Evolutionary conservation across 768 basidiomycete species (phyloP).

Genomic region (Aureoboletus auriporus): DNA sequence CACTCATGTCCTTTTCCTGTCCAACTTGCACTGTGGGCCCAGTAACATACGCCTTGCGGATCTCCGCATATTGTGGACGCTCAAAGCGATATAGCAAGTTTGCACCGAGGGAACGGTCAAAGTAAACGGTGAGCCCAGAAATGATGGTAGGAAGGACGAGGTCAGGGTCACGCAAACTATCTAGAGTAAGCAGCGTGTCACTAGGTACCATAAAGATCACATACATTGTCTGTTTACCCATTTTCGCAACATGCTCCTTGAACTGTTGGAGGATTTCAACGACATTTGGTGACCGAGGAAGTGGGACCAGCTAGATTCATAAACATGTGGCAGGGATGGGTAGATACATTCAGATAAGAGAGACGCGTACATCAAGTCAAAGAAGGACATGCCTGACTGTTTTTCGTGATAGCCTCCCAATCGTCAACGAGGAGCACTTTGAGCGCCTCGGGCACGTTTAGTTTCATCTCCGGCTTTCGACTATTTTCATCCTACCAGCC

Average conservation of each 20-base stretch:
- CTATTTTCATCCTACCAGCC: conserved; percentile 61
- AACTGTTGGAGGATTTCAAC: conserved; percentile 75
- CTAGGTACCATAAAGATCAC: conserved; percentile 14
- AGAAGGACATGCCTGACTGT: conserved; percentile 62
- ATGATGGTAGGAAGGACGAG: conserved; percentile 76
- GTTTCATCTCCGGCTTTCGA: conserved; percentile 85
- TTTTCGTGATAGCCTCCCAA: conserved; percentile 97
- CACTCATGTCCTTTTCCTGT: conserved; percentile 82
- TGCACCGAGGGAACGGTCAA: conserved; percentile 85
- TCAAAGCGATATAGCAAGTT: conserved; percentile 95
- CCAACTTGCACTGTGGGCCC: conserved; percentile 63
- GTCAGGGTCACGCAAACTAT: conserved; percentile 64
- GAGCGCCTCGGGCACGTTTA: conserved; percentile 84
- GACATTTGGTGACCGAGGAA: conserved; percentile 81
- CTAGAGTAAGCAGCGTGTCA: background rate
- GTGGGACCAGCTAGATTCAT: conserved; percentile 64
- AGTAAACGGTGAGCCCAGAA: conserved; percentile 85
- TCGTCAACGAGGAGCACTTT: conserved; percentile 92
- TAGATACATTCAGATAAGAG: background rate
- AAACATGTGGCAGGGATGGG: no score
- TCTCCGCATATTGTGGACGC: conserved; percentile 84
- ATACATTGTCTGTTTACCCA: conserved; percentile 45
- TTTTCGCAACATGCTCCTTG: conserved; percentile 53
- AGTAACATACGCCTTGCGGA: conserved; percentile 69
- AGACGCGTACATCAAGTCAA: background rate